Evolutionary conservation across 2,329 filamentous ascomycete species (phyloP), one percentile per base, ranked within the genome.

Genomic region (Podosphaera xanthii): DNA sequence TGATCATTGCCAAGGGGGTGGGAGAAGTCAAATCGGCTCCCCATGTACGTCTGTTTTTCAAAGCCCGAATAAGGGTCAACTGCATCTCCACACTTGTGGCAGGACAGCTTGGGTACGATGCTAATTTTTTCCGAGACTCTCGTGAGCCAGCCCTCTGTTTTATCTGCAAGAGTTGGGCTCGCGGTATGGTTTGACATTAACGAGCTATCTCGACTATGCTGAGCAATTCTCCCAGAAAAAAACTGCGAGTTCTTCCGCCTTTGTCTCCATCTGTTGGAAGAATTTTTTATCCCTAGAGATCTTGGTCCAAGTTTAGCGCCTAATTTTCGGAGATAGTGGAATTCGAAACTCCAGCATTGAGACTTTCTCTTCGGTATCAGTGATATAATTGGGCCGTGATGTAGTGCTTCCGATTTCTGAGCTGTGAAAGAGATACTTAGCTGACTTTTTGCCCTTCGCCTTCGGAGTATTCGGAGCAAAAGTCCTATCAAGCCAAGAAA

Each of bases 211-310:
- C 72, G 71, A 60, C 71, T 74, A 62, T 74, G 72, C 35, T 66
- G 66, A 12, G 67, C 60, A 36, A 67, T 64, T 33, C 63, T 64
- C 2, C 67, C 66, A 4, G 68, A 65, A 10, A 71, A 69, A 61
- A 76, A 78, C 63, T 79, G 77, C 7, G 77, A 78, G 63, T 75
- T 77, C 10, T 40, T 10, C 6, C 36, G 5, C 76, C 75, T 55
- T 75, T 71, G 66, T 79, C 73, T 62, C 78, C 70, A 60, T 78
- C 74, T 36, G 78, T 73, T 69, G 40, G 68, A 56, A 10, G 65
- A 63, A 9, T 64, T 59, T 54, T 64, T 65, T n/a, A 67, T 50
- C 7, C 65, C 64, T 30, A 59, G 54, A 1, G 67, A 46, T 58
- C 62, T 61, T 5, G 62, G 59, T 46, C 61, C 63, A 8, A 68